Evolutionary conservation across 1,284 basidiomycete species (phyloP).

Genomic region (Xerocomus amazonicus): DNA sequence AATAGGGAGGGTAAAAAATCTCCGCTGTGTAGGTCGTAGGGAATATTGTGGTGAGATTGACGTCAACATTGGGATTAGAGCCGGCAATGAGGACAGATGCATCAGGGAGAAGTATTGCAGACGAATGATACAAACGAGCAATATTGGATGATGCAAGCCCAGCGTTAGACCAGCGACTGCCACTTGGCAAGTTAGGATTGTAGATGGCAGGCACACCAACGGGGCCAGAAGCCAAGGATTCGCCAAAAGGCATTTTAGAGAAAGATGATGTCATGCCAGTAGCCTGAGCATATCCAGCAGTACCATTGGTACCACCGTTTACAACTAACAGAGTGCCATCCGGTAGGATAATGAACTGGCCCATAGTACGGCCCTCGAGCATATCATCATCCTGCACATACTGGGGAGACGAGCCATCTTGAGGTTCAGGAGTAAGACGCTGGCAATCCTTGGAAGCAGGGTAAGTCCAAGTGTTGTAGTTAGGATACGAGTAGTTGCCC

Average conservation of each 20-base stretch:
- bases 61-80: constrained; percentile 91
- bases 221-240: constrained; percentile 65
- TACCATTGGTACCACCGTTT: constrained; percentile 79
- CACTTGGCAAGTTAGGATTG: constrained; percentile 61
- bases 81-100: constrained; percentile 86
- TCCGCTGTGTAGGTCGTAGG: constrained; percentile 87
- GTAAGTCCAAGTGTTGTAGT: constrained; percentile 60
- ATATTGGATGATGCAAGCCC: constrained; percentile 62
- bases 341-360: constrained; percentile 80
- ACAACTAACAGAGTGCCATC: constrained; percentile 71
- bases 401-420: constrained; percentile 49
- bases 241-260: constrained; percentile 56
- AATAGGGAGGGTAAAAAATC: constrained; percentile 84
- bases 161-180: constrained; percentile 69
- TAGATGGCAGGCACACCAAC: constrained; percentile 73
- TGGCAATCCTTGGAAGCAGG: constrained; percentile 67
- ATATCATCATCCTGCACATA: constrained; percentile 74
- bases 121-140: constrained; percentile 84
- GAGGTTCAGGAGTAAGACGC: constrained; percentile 77
- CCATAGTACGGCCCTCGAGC: constrained; percentile 79
- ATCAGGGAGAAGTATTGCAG: constrained; percentile 86
- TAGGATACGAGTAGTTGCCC: constrained; percentile 70
- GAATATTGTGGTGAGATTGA: constrained; percentile 63
- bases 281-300: constrained; percentile 62
- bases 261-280: constrained; percentile 46